Evolutionary conservation across 139 green algal genomes (phyloP).

Genomic region (Deuterostichococcus epilithicus): DNA sequence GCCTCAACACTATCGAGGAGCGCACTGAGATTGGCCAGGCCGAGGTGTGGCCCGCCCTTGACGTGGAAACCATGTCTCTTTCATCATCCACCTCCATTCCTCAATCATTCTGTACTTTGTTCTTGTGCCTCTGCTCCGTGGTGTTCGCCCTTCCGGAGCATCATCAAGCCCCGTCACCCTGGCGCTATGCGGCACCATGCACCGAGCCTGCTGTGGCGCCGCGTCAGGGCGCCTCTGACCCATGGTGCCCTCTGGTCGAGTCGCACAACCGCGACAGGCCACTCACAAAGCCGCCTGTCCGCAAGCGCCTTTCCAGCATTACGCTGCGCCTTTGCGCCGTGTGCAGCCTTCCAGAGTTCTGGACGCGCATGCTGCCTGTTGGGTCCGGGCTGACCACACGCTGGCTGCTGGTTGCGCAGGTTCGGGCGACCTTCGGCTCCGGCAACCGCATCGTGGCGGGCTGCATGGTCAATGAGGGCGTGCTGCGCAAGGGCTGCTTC

Average conservation of each 20-base stretch:
- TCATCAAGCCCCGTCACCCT: too few species aligned
- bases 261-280: too few species aligned
- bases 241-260: too few species aligned
- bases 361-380: conserved; percentile 8
- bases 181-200: too few species aligned
- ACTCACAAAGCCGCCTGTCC: too few species aligned
- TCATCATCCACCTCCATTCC: too few species aligned
- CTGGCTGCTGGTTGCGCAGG: conserved; percentile 3
- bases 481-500: conserved; percentile 44
- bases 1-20: conserved; percentile 79
- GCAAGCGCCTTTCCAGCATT: neutral
- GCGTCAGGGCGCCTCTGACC: too few species aligned
- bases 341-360: neutral
- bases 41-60: conserved; percentile 15
- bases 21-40: conserved; percentile 61
- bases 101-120: too few species aligned
- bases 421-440: conserved; percentile 84
- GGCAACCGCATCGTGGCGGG: conserved; percentile 77
- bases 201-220: too few species aligned
- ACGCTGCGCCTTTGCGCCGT: neutral
- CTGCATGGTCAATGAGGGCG: conserved; percentile 71
- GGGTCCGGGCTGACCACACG: conserved; percentile 27
- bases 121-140: too few species aligned
- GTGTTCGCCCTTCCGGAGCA: too few species aligned
- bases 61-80: neutral